These are phyloP conservation scores for Epithele typhae DNA, from an alignment of 768 basidiomycete species.

Conservation along the genomic window DNA sequence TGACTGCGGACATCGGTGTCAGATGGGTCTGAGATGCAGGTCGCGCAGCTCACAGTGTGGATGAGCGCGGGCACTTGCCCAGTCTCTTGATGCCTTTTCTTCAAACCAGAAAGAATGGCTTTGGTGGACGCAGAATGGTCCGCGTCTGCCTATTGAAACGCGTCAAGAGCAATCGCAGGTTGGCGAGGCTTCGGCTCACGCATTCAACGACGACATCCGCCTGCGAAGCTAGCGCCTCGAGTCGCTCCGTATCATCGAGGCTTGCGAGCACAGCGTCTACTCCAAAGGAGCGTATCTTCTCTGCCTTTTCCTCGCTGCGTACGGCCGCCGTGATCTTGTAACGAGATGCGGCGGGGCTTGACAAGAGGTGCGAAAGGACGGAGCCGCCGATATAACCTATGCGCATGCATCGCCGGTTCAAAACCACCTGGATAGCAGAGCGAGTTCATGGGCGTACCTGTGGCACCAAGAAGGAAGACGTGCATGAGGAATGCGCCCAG, in stretches of 20 bases:
- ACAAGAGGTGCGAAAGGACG: constrained; percentile 43
- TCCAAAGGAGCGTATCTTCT: constrained; percentile 13
- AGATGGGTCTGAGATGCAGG: constrained; percentile 21
- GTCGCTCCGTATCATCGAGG: constrained; percentile 29
- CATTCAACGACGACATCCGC: constrained; percentile 35
- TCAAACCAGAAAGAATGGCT: constrained; percentile 50
- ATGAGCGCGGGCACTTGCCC: constrained; percentile 45
- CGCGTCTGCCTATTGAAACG: constrained; percentile 34
- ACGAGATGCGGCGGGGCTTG: constrained; percentile 33
- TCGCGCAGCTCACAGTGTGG: constrained; percentile 48
- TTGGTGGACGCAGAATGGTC: constrained; percentile 43
- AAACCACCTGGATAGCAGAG: too few species aligned
- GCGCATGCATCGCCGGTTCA: too few species aligned
- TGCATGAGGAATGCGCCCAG: too few species aligned
- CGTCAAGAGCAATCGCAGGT: not conserved
- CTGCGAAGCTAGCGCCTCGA: constrained; percentile 35
- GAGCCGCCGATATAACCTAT: constrained; percentile 55
- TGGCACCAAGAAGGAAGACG: too few species aligned
- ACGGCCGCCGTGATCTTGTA: constrained; percentile 42
- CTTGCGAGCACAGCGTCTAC: constrained; percentile 17
- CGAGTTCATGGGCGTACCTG: too few species aligned
- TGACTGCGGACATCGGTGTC: constrained; percentile 40
- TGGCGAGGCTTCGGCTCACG: constrained; percentile 4
- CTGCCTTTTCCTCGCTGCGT: constrained; percentile 36
- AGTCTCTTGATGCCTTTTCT: constrained; percentile 39